Conservation (phyloP, 129 eudicot species). For the Centella asiatica region DNA sequence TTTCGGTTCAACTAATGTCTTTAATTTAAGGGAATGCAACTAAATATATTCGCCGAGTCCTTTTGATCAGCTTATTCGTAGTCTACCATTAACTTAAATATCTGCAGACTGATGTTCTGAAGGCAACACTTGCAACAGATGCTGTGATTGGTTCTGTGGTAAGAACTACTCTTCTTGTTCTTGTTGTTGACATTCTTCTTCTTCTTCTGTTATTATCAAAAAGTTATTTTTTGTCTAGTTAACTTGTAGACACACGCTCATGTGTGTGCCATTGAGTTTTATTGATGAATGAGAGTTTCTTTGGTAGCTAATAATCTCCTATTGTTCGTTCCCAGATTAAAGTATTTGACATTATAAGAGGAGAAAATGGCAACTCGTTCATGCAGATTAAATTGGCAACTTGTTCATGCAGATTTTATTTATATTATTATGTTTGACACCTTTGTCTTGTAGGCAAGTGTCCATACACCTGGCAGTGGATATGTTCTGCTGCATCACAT, state of each 20-base stretch:
- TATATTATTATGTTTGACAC: conserved; percentile 4
- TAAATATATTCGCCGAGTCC: neutral
- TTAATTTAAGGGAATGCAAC: neutral
- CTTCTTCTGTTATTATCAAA: neutral
- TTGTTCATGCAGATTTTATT: neutral
- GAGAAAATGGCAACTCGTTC: no score
- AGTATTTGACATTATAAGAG: no score
- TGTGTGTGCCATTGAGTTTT: neutral
- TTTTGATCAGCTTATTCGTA: neutral
- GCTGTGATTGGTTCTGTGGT: conserved; percentile 94
- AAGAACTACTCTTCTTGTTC: conserved; percentile 29
- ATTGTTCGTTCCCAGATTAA: no score
- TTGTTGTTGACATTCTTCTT: neutral
- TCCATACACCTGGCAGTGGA: conserved; percentile 91
- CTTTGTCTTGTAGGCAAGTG: conserved; percentile 55
- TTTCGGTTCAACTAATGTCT: neutral
- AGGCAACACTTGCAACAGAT: conserved; percentile 98
- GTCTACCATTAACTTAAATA: neutral
- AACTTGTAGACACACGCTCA: neutral
- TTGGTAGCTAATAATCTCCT: neutral
- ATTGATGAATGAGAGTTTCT: neutral
- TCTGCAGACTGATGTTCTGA: conserved; percentile 71
- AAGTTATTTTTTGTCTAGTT: neutral
- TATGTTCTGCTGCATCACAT: conserved; percentile 96
- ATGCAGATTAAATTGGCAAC: no score